Base-by-base conservation (phyloP, 2,329 filamentous ascomycete species). In the Penicillium sp. region DNA sequence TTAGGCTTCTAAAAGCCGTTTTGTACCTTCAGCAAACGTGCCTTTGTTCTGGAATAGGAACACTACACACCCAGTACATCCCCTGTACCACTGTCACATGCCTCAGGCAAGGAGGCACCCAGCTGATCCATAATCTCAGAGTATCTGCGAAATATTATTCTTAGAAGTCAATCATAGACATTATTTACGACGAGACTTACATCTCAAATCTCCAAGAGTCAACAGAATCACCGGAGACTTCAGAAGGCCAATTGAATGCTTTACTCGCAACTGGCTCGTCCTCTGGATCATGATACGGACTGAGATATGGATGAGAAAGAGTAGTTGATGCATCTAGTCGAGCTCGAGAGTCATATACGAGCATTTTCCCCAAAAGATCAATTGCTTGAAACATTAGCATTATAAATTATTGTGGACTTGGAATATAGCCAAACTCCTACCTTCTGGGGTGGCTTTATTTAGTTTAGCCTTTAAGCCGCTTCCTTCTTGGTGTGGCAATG, bases 261-360 rank as follows among this genome's bases (percentile, higher is more conserved):
- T 21, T 19, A 6, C 2, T n/a, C 4, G 48, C 48, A 13, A 34
- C 29, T 19, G 48, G 48, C 14, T 51, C 48, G 40, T 51, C 48
- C 4, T 33, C 26, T 14, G 48, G 48, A 18, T 51, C 48, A 51
- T 51, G 48, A 31, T 51, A 51, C 8, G 16, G 28, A 13, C 48
- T 51, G 24, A 36, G n/a, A 24, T 51, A 51, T 26, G 37, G 37
- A 28, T 24, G 39, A 4, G 14, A 6, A 10, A 51, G 37, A 23
- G 48, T 28, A 3, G 10, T 18, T n/a, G 26, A 11, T 5, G 48
- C 39, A 34, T 23, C 31, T 13, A 51, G 29, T 9, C 48, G 26
- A 6, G 33, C 18, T 2, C 16, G 23, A 18, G 48, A 37, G 19
- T 51, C 39, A 39, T 40, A 51, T 8, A 51, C 48, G 4, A 51